Percentiles rank a stretch among this genome's conserved stretches.
phyloP scores from a whole-genome alignment of 331 rosid genomes.

The Telfairia occidentalis region DNA sequence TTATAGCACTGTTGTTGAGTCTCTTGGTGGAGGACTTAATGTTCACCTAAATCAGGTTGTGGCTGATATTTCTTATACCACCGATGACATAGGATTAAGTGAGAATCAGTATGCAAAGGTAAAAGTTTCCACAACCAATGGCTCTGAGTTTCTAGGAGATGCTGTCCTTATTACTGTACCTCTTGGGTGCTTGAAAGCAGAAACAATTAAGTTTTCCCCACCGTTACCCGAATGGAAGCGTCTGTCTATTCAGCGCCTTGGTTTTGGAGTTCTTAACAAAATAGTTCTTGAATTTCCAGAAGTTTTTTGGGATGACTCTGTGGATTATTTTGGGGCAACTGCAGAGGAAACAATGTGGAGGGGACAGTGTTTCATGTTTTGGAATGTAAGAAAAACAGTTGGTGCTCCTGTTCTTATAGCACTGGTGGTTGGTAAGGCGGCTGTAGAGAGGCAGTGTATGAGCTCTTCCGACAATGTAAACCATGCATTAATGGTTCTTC shows the following conservation, averaged over 20 bases:
- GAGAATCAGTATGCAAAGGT: constrained; percentile 35
- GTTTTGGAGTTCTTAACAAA: constrained; percentile 94
- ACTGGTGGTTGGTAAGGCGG: constrained; percentile 94
- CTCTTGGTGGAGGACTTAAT: constrained; percentile 74
- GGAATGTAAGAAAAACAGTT: constrained; percentile 90
- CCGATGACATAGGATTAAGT: constrained; percentile 26
- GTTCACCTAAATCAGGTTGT: constrained; percentile 68
- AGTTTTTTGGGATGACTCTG: constrained; percentile 97
- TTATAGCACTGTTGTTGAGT: constrained; percentile 76
- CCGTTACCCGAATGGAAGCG: constrained; percentile 85
- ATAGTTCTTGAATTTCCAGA: constrained; percentile 80
- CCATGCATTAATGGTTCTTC: constrained; percentile 83
- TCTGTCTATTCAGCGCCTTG: constrained; percentile 81
- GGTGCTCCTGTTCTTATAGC: constrained; percentile 99
- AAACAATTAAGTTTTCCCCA: constrained; percentile 78
- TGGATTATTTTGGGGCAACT: constrained; percentile 98
- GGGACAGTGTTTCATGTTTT: constrained; percentile 98
- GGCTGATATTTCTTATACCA: constrained; percentile 60
- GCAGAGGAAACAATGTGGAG: constrained; percentile 78
- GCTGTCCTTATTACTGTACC: constrained; percentile 89
- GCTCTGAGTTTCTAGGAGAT: constrained; percentile 61
- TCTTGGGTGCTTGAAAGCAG: constrained; percentile 95
- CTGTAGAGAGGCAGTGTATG: constrained; percentile 65
- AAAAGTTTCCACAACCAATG: constrained; percentile 71
- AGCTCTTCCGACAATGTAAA: constrained; percentile 65